Evolutionary conservation across 805 yeast species (phyloP).

Genomic region (Kodamaea fukazawae): DNA sequence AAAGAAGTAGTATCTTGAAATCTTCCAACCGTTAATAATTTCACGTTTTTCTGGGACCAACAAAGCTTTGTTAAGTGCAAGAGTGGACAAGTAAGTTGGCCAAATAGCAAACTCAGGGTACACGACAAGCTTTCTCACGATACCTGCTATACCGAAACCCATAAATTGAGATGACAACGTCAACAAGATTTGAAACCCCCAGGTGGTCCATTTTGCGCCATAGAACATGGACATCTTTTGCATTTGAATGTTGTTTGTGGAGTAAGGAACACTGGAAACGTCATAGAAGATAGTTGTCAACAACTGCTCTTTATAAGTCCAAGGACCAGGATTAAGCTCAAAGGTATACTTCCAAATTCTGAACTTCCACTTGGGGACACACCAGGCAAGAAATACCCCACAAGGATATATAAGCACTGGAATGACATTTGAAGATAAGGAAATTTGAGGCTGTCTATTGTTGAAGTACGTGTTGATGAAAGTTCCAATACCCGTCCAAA

Average conservation of each 20-base stretch:
- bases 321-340: constrained; percentile 60
- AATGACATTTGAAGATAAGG: constrained; percentile 14
- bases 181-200: constrained; percentile 16
- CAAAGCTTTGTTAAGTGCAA: constrained; percentile 48
- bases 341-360: constrained; percentile 32
- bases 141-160: constrained; percentile 27
- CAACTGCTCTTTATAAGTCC: constrained; percentile 41
- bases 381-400: constrained; percentile 12
- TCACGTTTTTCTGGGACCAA: constrained; percentile 27
- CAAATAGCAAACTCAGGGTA: constrained; percentile 16
- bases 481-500: constrained; percentile 17
- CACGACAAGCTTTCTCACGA: constrained; percentile 19
- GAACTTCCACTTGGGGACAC: constrained; percentile 13
- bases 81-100: constrained; percentile 22
- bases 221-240: constrained; percentile 14
- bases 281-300: constrained; percentile 4
- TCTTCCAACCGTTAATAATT: constrained; percentile 18
- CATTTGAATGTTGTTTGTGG: constrained; percentile 4
- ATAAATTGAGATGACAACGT: constrained; percentile 13
- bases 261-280: constrained; percentile 30
- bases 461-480: constrained; percentile 17
- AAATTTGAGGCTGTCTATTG: constrained; percentile 17
- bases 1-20: constrained; percentile 32
- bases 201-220: constrained; percentile 14
- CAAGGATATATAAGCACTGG: constrained; percentile 19